A percentile compares a stretch with the other conserved stretches of the same genome.
Evolutionary conservation across 2,329 filamentous ascomycete genomes (phyloP).

Genomic region (Fusarium sp.): DNA sequence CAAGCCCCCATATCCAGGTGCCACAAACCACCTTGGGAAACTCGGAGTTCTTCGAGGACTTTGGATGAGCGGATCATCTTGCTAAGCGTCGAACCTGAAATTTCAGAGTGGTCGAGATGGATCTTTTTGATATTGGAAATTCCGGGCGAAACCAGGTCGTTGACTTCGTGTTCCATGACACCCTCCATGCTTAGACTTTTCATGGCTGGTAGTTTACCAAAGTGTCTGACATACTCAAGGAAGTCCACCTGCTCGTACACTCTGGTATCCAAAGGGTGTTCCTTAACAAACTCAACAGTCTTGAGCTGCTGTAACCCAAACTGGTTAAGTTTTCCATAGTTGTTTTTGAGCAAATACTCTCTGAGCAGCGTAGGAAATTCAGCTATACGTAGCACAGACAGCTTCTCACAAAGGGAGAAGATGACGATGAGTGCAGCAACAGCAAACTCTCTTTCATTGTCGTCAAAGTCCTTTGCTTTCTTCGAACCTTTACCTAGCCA

Average conservation of each 20-base stretch:
- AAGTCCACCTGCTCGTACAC: neutral
- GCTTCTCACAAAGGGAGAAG: slow-evolving; percentile 12
- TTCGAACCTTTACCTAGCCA: neutral
- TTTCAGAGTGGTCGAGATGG: neutral
- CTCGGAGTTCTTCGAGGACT: neutral
- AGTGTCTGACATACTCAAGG: slow-evolving; percentile 1
- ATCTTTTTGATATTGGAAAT: slow-evolving; percentile 4
- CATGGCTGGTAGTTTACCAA: slow-evolving; percentile 1
- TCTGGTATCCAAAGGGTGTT: neutral
- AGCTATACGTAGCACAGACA: neutral
- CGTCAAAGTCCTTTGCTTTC: neutral
- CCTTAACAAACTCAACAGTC: neutral
- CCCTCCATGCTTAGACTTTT: neutral
- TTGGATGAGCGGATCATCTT: neutral
- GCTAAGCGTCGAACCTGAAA: neutral
- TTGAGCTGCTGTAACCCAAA: neutral
- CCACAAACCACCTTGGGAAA: neutral
- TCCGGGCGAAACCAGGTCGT: neutral
- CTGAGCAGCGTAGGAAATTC: neutral
- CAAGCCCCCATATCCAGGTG: neutral
- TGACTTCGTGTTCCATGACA: slow-evolving; percentile 5
- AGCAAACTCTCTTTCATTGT: neutral
- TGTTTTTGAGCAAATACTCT: slow-evolving; percentile 17
- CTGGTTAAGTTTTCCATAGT: neutral
- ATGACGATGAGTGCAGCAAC: slow-evolving; percentile 1